A percentile compares a stretch with the other conserved stretches of the same genome.
These are phyloP conservation scores for Phytophthora citricola DNA, from an alignment of 352 stramenopile genomes.

Conservation along the genomic window DNA sequence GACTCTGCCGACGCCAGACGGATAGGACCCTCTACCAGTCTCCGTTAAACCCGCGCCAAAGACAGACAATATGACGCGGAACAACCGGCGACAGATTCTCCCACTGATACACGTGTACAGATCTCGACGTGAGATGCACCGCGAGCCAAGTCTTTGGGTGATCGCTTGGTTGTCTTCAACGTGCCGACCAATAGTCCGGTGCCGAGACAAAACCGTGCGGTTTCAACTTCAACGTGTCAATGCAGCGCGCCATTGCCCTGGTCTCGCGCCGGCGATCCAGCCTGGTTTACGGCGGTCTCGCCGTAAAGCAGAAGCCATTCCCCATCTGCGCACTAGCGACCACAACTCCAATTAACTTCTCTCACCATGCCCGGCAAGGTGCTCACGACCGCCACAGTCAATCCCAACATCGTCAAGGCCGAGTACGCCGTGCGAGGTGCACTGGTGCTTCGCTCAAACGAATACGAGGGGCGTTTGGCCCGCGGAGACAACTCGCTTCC, in stretches of 20 bases:
- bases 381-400: constrained; percentile 45
- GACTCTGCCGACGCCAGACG: background rate
- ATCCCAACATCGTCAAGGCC: constrained; percentile 75
- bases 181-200: background rate
- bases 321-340: constrained; percentile 1
- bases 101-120: background rate
- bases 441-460: constrained; percentile 81
- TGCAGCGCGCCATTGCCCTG: constrained; percentile 2
- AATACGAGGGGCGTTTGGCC: constrained; percentile 78
- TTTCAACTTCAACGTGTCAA: constrained; percentile 10
- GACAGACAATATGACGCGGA: background rate
- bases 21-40: background rate
- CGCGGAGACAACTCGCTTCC: constrained; percentile 69
- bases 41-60: background rate
- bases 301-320: constrained; percentile 2
- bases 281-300: no score
- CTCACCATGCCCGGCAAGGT: constrained; percentile 7
- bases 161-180: constrained; percentile 4
- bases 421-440: constrained; percentile 92
- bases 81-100: background rate
- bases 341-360: background rate
- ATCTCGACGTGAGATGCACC: background rate
- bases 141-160: background rate
- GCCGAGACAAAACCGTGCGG: constrained; percentile 1
- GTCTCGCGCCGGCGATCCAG: no score